Percentiles rank a stretch among this genome's conserved stretches.
These are phyloP conservation scores for Elsinoe ampelina DNA, from an alignment of 2,329 filamentous ascomycete species.

Conservation along the genomic window DNA sequence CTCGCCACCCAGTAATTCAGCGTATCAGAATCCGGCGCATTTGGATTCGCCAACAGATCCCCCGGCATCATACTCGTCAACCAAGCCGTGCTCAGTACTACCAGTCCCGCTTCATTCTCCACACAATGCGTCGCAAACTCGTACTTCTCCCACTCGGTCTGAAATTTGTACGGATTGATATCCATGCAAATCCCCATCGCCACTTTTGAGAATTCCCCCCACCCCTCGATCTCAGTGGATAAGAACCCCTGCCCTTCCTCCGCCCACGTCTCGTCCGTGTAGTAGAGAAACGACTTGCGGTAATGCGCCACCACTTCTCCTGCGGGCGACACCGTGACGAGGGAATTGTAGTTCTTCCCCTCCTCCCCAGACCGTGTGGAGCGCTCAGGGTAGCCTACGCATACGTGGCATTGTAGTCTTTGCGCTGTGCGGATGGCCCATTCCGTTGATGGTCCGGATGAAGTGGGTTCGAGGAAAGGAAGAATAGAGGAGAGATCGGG, in stretches of 20 bases:
- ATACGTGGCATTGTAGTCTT: conserved; percentile 58
- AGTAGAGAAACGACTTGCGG: conserved; percentile 57
- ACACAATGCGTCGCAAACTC: conserved; percentile 53
- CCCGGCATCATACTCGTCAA: conserved; percentile 48
- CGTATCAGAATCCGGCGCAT: conserved; percentile 60
- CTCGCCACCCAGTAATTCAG: conserved; percentile 67
- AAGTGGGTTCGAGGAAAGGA: conserved; percentile 58
- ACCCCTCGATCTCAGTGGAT: conserved; percentile 23
- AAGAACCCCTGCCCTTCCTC: conserved; percentile 39
- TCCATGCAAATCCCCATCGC: conserved; percentile 47
- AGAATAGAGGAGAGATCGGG: conserved; percentile 56
- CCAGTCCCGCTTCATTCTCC: conserved; percentile 47
- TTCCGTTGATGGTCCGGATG: conserved; percentile 56
- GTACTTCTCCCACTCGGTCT: conserved; percentile 48
- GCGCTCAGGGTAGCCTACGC: conserved; percentile 63
- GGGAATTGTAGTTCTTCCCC: conserved; percentile 45
- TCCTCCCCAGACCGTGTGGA: conserved; percentile 19
- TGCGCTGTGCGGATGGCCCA: conserved; percentile 62
- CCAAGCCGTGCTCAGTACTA: conserved; percentile 72
- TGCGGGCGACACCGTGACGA: conserved; percentile 46
- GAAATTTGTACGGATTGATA: conserved; percentile 55
- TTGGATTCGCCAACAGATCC: conserved; percentile 38
- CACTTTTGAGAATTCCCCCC: conserved; percentile 30
- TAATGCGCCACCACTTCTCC: conserved; percentile 51
- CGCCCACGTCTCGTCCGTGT: conserved; percentile 58